Percentiles rank a stretch among this genome's conserved stretches.
phyloP scores from a whole-genome alignment of 2,329 filamentous ascomycete genomes.

The Dothideomycetes sp. region DNA sequence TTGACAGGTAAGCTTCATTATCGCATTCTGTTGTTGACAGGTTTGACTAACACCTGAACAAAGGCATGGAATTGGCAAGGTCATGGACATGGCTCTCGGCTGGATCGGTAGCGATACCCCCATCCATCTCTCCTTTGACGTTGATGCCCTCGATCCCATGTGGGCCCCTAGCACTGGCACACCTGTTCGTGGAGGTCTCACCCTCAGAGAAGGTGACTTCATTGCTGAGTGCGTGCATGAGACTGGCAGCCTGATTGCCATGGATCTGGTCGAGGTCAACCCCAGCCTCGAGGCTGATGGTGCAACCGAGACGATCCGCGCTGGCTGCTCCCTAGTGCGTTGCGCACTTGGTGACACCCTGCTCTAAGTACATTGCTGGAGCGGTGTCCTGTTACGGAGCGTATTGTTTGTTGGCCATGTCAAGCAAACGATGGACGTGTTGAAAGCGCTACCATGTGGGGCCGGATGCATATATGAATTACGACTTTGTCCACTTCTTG shows the following conservation, averaged over 20 bases:
- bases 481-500: not conserved
- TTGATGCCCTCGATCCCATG: constrained; percentile 90
- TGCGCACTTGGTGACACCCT: constrained; percentile 89
- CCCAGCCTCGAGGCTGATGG: constrained; percentile 43
- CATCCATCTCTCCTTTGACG: constrained; percentile 94
- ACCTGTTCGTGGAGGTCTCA: constrained; percentile 84
- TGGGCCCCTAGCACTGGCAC: constrained; percentile 96
- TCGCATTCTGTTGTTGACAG: constrained; percentile 9
- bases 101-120: constrained; percentile 92
- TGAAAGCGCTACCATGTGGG: too few species aligned
- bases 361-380: constrained; percentile 39
- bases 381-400: too few species aligned
- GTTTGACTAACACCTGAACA: too few species aligned
- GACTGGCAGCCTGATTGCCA: constrained; percentile 44
- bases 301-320: constrained; percentile 75
- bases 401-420: too few species aligned
- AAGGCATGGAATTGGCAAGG: constrained; percentile 83
- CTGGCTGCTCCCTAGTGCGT: constrained; percentile 76
- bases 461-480: too few species aligned
- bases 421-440: too few species aligned
- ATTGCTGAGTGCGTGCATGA: constrained; percentile 64
- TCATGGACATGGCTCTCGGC: constrained; percentile 96
- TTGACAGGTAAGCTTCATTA: constrained; percentile 59
- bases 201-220: constrained; percentile 89
- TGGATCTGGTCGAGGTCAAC: constrained; percentile 47